Evolutionary conservation across 2,329 filamentous ascomycete genomes (phyloP), one percentile per base, ranked within the genome.

Genomic region (Hymenoscyphus salicellus): DNA sequence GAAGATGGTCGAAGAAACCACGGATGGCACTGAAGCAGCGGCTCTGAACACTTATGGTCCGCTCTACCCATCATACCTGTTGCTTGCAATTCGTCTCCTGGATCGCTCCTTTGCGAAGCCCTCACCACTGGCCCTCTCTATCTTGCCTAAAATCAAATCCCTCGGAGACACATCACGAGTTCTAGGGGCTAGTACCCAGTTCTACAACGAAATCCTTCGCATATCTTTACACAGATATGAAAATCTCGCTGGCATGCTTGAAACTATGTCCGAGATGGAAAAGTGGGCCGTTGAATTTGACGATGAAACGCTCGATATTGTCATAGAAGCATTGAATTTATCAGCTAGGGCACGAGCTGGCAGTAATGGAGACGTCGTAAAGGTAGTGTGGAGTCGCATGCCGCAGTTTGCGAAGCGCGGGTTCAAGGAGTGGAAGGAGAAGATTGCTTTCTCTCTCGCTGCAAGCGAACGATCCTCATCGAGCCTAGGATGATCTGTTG

Each of bases 161-260:
- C 80, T 91, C 0, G 90, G 90, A 1, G 82, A 89, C 1, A 83
- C 85, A 0, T 89, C 89, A 0, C 91, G 89, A 72, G 86, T 91
- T 6, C 82, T 94, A 0, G 90, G 89, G 58, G 88, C 86, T 5
- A 87, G 87, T 20, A 89, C 89, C 0, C 79, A 83, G 0, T 84
- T 93, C 52, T 93, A 91, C 79, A 88, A 89, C 72, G 81, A 85
- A 58, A 81, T 92, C 38, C 80, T 91, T 28, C 76, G 80, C 16
- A 82, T 88, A 26, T 79, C 86, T 63, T 91, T 88, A 85, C 75
- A 78, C 38, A 83, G 85, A 11, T 84, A 85, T 67, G 82, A 85
- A 26, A 86, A 91, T 71, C 74, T 72, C 26, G 60, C 52, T 10
- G 66, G 68, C 4, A 69, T 72, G 32, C 11, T 70, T 55, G 56